phyloP scores from a whole-genome alignment of 2,329 filamentous ascomycete species.

The Teratosphaeria nubilosa region DNA sequence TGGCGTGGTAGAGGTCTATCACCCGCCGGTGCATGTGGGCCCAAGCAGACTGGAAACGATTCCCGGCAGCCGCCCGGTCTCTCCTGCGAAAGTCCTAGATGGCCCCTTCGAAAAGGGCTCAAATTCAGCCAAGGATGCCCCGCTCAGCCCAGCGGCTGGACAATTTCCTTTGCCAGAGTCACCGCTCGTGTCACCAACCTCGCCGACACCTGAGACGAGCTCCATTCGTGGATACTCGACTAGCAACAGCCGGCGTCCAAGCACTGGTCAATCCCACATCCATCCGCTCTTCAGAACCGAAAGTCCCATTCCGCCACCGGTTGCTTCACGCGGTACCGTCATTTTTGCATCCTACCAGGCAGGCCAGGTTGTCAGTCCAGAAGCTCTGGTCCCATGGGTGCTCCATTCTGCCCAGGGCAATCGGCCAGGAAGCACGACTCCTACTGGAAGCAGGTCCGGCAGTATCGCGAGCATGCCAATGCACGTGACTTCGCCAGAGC shows the following conservation, averaged over 20 bases:
- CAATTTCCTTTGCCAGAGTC: constrained; percentile 7
- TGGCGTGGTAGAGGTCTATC: constrained; percentile 44
- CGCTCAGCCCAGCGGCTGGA: not conserved
- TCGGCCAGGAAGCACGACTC: constrained; percentile 2
- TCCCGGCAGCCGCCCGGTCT: constrained; percentile 55
- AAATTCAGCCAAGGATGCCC: not conserved
- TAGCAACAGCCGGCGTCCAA: constrained; percentile 17
- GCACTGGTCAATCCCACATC: constrained; percentile 52
- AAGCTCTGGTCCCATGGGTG: constrained; percentile 13
- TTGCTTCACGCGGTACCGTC: constrained; percentile 58
- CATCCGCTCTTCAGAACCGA: constrained; percentile 68
- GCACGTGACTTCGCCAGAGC: constrained; percentile 7
- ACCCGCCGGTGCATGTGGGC: constrained; percentile 33
- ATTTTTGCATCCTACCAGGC: constrained; percentile 61
- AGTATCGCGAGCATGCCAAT: constrained; percentile 11
- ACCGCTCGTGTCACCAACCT: constrained; percentile 1
- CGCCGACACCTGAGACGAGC: not conserved
- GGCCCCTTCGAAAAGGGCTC: constrained; percentile 28
- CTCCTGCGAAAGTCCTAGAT: constrained; percentile 52
- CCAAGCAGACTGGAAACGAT: constrained; percentile 57
- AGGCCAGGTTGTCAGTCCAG: constrained; percentile 47
- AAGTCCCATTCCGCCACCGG: constrained; percentile 54
- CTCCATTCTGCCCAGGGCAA: constrained; percentile 11
- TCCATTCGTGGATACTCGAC: not conserved
- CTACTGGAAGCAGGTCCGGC: not conserved